Evolutionary conservation across 768 basidiomycete genomes (phyloP).

Genomic region (Mycena indigotica): DNA sequence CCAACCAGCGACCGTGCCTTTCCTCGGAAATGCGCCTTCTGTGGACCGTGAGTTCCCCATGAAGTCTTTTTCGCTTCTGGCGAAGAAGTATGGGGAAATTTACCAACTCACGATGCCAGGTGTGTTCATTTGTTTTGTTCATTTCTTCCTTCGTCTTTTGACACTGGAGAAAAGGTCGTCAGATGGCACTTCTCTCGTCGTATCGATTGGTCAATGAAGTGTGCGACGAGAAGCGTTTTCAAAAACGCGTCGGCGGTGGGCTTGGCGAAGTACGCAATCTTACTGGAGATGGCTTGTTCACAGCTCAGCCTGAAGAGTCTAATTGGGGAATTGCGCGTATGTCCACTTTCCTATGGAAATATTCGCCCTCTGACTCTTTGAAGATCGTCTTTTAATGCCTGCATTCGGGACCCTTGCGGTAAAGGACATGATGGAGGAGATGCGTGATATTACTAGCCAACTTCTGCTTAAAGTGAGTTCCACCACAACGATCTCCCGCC

Average conservation of each 20-base stretch:
- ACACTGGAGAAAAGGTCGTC: no score
- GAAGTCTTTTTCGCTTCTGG: neutral
- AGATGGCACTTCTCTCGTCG: neutral
- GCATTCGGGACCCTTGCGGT: neutral
- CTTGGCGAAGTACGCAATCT: neutral
- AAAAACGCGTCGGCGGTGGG: neutral
- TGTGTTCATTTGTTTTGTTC: no score
- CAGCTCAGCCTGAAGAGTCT: neutral
- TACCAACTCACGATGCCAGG: neutral
- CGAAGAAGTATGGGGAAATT: neutral
- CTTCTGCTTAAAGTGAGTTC: conserved; percentile 41
- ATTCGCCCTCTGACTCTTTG: no score
- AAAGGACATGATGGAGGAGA: conserved; percentile 24
- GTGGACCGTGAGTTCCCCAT: neutral
- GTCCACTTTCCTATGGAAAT: no score
- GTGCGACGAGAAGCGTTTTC: conserved; percentile 1
- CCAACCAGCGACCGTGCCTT: neutral
- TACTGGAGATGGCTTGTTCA: neutral
- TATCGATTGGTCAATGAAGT: neutral
- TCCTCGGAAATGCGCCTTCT: neutral
- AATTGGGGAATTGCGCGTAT: neutral
- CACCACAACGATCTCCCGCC: no score
- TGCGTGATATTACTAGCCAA: conserved; percentile 48
- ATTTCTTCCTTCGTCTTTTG: no score
- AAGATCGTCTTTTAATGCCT: neutral